Conservation (phyloP, 306 rosid species). For the Quercus mongolica region DNA sequence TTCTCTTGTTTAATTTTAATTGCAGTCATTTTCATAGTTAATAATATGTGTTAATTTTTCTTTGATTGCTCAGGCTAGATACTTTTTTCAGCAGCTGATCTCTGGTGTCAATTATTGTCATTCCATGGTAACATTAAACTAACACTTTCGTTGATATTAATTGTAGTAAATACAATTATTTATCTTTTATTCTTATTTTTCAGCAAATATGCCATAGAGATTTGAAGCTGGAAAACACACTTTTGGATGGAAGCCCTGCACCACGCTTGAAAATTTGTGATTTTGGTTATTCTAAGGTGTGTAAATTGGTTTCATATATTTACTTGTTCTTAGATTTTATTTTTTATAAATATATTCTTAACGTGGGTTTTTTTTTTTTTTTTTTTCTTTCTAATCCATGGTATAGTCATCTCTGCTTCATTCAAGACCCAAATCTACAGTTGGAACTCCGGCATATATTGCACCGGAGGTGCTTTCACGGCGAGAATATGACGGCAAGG, state of each 20-base stretch:
- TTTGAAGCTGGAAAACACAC: conserved; percentile 61
- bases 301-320: conserved; percentile 6
- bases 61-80: conserved; percentile 49
- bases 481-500: conserved; percentile 65
- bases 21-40: background rate
- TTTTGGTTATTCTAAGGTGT: conserved; percentile 67
- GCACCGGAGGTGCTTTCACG: conserved; percentile 72
- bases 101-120: conserved; percentile 65
- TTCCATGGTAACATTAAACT: conserved; percentile 39
- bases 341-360: background rate
- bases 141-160: background rate
- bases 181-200: conserved; percentile 5
- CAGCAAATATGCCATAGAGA: conserved; percentile 71
- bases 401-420: conserved; percentile 63
- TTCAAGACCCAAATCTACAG: conserved; percentile 65
- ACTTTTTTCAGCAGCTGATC: conserved; percentile 74
- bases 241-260: conserved; percentile 68
- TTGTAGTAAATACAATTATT: background rate
- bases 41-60: conserved; percentile 7
- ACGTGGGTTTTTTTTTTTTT: background rate
- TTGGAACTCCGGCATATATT: conserved; percentile 68
- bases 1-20: background rate
- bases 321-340: background rate
- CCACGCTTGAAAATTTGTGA: conserved; percentile 70
- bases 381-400: conserved; percentile 4